Percentiles rank a stretch among this genome's conserved stretches.
Conservation (phyloP, 305 asterid species). For the Fraxinus ornus region DNA sequence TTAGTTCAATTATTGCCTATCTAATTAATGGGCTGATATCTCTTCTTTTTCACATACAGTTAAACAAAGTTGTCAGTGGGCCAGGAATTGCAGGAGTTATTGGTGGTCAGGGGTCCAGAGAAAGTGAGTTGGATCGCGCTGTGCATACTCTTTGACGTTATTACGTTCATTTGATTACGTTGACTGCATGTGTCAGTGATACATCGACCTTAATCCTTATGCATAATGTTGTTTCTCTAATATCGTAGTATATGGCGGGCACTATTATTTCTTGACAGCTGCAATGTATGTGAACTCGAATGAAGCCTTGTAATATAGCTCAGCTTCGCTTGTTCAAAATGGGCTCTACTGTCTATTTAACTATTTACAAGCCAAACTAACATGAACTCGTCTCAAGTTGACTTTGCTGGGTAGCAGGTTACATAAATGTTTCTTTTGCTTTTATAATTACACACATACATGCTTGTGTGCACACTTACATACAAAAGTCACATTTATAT, state of each 20-base stretch:
- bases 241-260: too few species aligned
- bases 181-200: constrained; percentile 14
- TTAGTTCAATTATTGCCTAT: background rate
- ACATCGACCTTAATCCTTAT: background rate
- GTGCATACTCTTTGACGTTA: background rate
- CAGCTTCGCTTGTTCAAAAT: background rate
- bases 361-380: background rate
- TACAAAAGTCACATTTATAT: background rate
- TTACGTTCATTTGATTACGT: background rate
- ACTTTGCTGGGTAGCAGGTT: background rate
- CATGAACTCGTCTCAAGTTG: background rate
- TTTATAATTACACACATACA: background rate
- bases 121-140: constrained; percentile 55
- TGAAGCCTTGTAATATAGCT: background rate
- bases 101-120: constrained; percentile 73
- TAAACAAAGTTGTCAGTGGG: constrained; percentile 62
- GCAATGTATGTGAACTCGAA: background rate
- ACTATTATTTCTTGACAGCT: background rate
- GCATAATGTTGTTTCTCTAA: background rate
- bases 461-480: background rate
- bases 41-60: constrained; percentile 42
- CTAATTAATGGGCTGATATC: background rate
- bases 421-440: background rate
- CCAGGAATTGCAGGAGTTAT: constrained; percentile 48
- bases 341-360: background rate